phyloP scores from a whole-genome alignment of 257 asterid species.

The Scutellaria barbata region DNA sequence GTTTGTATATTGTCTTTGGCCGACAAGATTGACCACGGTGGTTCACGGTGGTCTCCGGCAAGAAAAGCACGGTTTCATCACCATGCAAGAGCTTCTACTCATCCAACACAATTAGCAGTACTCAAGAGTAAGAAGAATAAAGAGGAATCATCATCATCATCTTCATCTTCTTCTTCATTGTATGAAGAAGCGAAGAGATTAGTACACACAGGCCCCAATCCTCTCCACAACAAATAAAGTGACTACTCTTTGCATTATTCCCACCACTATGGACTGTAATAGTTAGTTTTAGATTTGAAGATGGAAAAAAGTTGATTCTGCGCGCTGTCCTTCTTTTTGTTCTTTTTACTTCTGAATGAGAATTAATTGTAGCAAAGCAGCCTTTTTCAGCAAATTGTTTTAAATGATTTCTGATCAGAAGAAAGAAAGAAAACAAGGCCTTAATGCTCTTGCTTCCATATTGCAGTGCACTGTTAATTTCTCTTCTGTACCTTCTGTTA shows the following conservation, averaged over 20 bases:
- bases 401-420: constrained; percentile 30
- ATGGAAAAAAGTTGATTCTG: constrained; percentile 18
- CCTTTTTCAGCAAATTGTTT: constrained; percentile 34
- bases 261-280: not conserved
- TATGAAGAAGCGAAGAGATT: constrained; percentile 55
- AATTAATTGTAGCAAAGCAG: constrained; percentile 51
- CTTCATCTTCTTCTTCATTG: not conserved
- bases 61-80: constrained; percentile 45
- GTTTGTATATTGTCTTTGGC: constrained; percentile 36
- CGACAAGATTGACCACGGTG: constrained; percentile 14
- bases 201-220: constrained; percentile 64
- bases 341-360: constrained; percentile 37
- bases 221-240: constrained; percentile 53
- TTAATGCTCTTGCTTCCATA: constrained; percentile 39
- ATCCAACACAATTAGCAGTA: not conserved
- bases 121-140: too few relatives aligned
- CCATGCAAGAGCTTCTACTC: constrained; percentile 40
- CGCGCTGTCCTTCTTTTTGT: constrained; percentile 24
- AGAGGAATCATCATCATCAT: too few relatives aligned
- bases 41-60: constrained; percentile 43
- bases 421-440: not conserved
- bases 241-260: not conserved
- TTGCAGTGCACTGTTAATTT: constrained; percentile 21
- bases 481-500: constrained; percentile 45
- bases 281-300: constrained; percentile 31